Evolutionary conservation across 805 yeast genomes (phyloP), one percentile per base, ranked within the genome.

Genomic region (Candida odintsovae): DNA sequence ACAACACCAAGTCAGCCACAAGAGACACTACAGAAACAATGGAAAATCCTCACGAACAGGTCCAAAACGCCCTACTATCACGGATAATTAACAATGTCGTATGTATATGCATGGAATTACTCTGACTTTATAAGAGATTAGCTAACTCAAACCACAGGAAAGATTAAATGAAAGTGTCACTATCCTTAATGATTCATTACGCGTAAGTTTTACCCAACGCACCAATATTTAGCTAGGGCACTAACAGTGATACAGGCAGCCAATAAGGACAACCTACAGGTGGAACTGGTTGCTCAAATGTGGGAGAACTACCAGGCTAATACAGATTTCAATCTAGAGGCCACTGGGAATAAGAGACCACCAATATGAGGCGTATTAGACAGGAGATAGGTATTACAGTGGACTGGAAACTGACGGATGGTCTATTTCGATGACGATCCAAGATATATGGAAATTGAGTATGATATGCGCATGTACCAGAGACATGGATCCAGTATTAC

Each of bases 1-100:
- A 33, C 36, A 16, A 9, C 9, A 33, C 35, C 6, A 23, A 6
- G 2, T 3, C 5, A 4, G 22, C 18, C n/a, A 20, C 16, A 20
- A 28, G 13, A 26, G 15, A 28, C 19, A 11, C 2, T 19, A 28
- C 3, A 9, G 9, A 33, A n/a, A 28, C 12, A 3, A 86, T 86
- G 95, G 89, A 86, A 65, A 87, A 86, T 56, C 96, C 96, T 4
- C 90, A 87, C 58, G 90, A 86, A 56, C 85, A 83, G 59, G 85
- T 78, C 7, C 96, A 88, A 59, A 82, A 77, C 52, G 88, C 88
- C 15, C 69, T 89, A 20, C 69, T 85, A 37, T 78, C 86, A 11
- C 77, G 96, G 51, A 86, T 87, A n/a, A 79, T 85, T 42, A 78
- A 77, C 62, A 86, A 84, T 54, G 78, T 86, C 63, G 89, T 82